A percentile compares a stretch with the other conserved stretches of the same genome.
phyloP scores from a whole-genome alignment of 2,329 filamentous ascomycete species.

The Orbilia oligospora region DNA sequence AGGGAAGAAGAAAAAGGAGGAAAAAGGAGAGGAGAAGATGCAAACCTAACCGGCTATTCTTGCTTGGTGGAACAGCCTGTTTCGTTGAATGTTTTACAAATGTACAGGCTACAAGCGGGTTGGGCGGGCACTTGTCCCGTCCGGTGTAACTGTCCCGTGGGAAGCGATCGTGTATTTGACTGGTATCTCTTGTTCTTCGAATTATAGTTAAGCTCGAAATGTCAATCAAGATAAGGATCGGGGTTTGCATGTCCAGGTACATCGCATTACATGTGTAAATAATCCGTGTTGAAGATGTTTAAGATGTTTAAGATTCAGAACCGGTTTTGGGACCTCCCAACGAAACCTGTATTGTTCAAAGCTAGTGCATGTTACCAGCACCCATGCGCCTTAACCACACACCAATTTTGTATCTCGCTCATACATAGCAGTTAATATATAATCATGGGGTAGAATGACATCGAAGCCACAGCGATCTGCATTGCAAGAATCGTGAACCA shows the following conservation, averaged over 20 bases:
- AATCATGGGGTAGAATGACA: constrained; percentile 9
- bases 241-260: not conserved
- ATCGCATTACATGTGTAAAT: too few species aligned
- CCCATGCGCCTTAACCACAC: constrained; percentile 1
- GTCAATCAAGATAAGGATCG: not conserved
- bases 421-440: not conserved
- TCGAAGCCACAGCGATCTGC: constrained; percentile 18
- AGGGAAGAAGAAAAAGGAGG: not conserved
- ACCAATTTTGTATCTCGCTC: not conserved
- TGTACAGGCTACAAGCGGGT: too few species aligned
- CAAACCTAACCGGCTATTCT: constrained; percentile 22
- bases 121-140: not conserved
- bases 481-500: not conserved
- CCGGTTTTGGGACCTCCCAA: constrained; percentile 9
- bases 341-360: constrained; percentile 1
- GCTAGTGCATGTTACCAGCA: not conserved
- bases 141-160: not conserved
- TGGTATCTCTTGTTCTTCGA: not conserved
- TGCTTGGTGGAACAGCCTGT: not conserved
- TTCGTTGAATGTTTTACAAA: constrained; percentile 16
- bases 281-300: constrained; percentile 5
- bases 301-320: not conserved
- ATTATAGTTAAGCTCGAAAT: too few species aligned
- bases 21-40: not conserved
- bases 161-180: not conserved